Evolutionary conservation across 1,139 yeast species (phyloP).

Genomic region (Maudiozyma humilis): DNA sequence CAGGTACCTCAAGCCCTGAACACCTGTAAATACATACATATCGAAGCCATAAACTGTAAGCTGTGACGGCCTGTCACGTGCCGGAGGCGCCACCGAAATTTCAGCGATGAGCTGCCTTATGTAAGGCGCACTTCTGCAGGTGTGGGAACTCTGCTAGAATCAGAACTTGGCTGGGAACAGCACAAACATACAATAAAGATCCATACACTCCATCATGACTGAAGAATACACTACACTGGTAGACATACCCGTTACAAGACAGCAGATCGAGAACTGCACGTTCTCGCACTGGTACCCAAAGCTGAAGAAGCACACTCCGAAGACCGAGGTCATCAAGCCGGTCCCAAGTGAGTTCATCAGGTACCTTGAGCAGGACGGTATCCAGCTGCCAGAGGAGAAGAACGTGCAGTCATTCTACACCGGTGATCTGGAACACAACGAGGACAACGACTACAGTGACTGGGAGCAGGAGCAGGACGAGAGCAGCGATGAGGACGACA

Average conservation of each 20-base stretch:
- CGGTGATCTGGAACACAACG: conserved; percentile 36
- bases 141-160: too few species aligned
- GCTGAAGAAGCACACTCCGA: conserved; percentile 45
- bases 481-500: conserved; percentile 32
- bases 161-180: too few species aligned
- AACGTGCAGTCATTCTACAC: conserved; percentile 28
- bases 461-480: conserved; percentile 44
- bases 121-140: too few species aligned
- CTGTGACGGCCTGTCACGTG: too few species aligned
- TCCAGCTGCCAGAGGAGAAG: conserved; percentile 48
- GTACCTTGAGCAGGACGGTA: conserved; percentile 71
- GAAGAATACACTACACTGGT: conserved; percentile 25
- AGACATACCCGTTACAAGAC: conserved; percentile 36
- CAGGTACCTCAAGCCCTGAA: conserved; percentile 34
- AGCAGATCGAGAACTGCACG: conserved; percentile 57
- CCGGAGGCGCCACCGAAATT: neutral
- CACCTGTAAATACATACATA: conserved; percentile 16
- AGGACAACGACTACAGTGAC: conserved; percentile 63
- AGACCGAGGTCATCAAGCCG: conserved; percentile 51
- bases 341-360: conserved; percentile 60
- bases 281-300: conserved; percentile 65
- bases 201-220: conserved; percentile 1
- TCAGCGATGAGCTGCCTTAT: neutral
- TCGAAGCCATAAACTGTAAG: too few species aligned
- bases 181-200: too few species aligned